A percentile compares a stretch with the other conserved stretches of the same genome.
Conservation (phyloP, 2,329 filamentous ascomycete species). For the Exserohilum turcica region DNA sequence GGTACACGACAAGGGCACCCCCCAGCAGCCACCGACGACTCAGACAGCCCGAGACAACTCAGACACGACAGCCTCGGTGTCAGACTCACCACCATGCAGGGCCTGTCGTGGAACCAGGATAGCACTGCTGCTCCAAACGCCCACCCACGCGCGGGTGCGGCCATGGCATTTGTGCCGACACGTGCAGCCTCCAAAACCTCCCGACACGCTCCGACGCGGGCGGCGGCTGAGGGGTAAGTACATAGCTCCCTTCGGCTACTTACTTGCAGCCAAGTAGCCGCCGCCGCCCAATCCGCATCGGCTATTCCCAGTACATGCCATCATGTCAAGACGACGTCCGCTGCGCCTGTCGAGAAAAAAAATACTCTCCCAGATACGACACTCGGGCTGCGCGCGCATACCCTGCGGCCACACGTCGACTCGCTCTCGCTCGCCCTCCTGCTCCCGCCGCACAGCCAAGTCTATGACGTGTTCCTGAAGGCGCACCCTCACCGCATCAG, state of each 20-base stretch:
- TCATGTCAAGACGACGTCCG: slow-evolving; percentile 1
- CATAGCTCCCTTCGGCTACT: slow-evolving; percentile 24
- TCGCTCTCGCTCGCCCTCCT: not conserved
- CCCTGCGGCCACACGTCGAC: not conserved
- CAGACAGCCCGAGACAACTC: not conserved
- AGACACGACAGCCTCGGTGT: not conserved
- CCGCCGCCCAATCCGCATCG: slow-evolving; percentile 12
- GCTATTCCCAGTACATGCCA: slow-evolving; percentile 12
- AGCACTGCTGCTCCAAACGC: too few species aligned
- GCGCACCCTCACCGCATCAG: slow-evolving; percentile 1
- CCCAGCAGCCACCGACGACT: too few species aligned
- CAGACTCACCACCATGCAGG: not conserved
- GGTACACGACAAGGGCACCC: too few species aligned
- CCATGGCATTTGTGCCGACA: slow-evolving; percentile 1
- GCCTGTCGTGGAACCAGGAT: not conserved
- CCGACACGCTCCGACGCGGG: slow-evolving; percentile 8
- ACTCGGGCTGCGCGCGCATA: not conserved
- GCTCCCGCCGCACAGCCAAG: not conserved
- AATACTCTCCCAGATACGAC: not conserved
- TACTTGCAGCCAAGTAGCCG: slow-evolving; percentile 21
- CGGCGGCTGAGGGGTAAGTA: slow-evolving; percentile 12
- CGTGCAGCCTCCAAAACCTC: not conserved
- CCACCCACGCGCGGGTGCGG: not conserved
- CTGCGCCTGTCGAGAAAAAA: not conserved
- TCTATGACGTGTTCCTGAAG: slow-evolving; percentile 15